phyloP scores from a whole-genome alignment of 768 basidiomycete genomes.

The Boletus sp. region DNA sequence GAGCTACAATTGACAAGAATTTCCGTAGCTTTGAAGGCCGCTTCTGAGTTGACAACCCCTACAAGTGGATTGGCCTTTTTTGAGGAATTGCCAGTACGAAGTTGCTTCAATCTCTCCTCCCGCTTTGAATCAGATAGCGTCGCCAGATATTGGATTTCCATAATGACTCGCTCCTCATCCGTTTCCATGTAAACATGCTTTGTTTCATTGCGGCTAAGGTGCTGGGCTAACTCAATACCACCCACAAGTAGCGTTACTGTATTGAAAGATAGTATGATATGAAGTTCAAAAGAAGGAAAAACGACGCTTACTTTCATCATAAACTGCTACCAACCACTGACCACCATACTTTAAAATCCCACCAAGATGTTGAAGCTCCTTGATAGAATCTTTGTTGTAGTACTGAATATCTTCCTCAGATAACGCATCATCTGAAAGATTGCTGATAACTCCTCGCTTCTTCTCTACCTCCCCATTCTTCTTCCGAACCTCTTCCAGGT shows the following conservation, averaged over 20 bases:
- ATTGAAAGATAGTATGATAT: no score
- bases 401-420: neutral
- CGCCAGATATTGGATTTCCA: conserved; percentile 7
- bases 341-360: neutral
- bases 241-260: neutral
- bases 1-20: neutral
- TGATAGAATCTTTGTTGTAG: neutral
- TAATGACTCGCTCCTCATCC: neutral
- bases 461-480: neutral
- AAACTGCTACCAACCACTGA: neutral
- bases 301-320: neutral
- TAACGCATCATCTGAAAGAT: neutral
- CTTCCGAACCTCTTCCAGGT: neutral
- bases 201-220: conserved; percentile 8
- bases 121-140: neutral
- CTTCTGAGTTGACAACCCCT: neutral
- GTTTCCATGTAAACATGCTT: conserved; percentile 15
- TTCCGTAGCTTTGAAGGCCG: neutral
- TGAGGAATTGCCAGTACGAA: neutral
- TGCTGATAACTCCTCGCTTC: neutral
- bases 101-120: neutral
- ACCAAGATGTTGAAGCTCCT: neutral
- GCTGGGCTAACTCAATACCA: neutral
- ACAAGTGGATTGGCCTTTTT: neutral
- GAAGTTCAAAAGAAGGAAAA: no score